Conservation (phyloP, 2,329 filamentous ascomycete genomes). For the Cladosporium sp. region DNA sequence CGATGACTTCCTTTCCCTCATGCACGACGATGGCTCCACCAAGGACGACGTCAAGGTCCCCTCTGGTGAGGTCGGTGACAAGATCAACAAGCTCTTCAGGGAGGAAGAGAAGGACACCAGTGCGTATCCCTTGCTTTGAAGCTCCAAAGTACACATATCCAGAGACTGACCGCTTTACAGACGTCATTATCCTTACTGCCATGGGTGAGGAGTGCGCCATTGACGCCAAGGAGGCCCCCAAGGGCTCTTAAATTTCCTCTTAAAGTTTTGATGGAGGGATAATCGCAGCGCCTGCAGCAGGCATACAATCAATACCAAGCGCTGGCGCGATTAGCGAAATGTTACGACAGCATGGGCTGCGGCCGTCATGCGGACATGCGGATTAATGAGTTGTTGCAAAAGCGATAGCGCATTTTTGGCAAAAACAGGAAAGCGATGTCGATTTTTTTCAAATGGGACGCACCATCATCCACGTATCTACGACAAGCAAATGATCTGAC, state of each 20-base stretch:
- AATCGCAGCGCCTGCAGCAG: constrained; percentile 12
- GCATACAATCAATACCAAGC: constrained; percentile 15
- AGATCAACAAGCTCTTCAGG: constrained; percentile 76
- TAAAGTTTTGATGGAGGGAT: constrained; percentile 1
- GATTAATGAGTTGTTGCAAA: constrained; percentile 14
- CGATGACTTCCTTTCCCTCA: constrained; percentile 91
- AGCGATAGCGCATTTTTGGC: constrained; percentile 13
- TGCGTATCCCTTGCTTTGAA: constrained; percentile 52
- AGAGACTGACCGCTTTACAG: constrained; percentile 43
- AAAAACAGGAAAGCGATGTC: constrained; percentile 14
- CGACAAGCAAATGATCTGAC: constrained; percentile 13
- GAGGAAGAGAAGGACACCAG: constrained; percentile 88
- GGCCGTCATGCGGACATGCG: constrained; percentile 13
- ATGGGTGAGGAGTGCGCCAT: constrained; percentile 95
- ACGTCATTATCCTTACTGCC: constrained; percentile 86
- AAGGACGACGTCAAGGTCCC: constrained; percentile 96
- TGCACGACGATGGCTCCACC: constrained; percentile 77
- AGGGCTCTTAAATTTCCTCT: constrained; percentile 16
- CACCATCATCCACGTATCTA: constrained; percentile 14
- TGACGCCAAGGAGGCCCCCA: constrained; percentile 89
- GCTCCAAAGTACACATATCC: neutral
- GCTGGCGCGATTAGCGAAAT: constrained; percentile 14
- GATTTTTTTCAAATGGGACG: constrained; percentile 13
- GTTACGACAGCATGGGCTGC: constrained; percentile 15
- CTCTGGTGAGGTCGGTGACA: constrained; percentile 82